Evolutionary conservation across 148 eudicot genomes (phyloP).

Genomic region (Fagopyrum esculentum): DNA sequence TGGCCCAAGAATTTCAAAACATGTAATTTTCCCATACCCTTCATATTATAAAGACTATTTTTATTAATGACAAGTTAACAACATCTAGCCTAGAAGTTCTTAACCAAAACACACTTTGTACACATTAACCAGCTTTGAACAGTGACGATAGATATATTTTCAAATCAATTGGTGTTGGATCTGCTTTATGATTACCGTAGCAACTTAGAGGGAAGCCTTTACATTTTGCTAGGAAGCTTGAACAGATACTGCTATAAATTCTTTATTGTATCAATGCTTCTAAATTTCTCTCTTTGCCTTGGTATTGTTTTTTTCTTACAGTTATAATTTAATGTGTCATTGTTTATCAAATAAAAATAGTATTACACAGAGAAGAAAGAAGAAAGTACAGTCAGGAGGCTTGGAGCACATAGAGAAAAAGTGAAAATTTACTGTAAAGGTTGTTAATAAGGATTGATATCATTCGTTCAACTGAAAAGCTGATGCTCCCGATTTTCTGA

Average conservation of each 20-base stretch:
- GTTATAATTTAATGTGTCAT: neutral
- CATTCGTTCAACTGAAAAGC: conserved; percentile 88
- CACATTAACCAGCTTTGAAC: no score
- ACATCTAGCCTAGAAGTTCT: no score
- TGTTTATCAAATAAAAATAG: neutral
- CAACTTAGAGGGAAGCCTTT: neutral
- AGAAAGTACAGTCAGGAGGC: neutral
- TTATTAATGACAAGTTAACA: no score
- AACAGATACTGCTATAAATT: neutral
- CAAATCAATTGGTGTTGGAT: no score
- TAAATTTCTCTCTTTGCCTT: neutral
- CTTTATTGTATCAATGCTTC: neutral
- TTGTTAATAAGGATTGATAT: conserved; percentile 79
- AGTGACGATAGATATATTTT: no score
- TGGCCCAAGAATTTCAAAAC: neutral
- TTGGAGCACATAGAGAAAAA: conserved; percentile 13
- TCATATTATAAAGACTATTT: no score
- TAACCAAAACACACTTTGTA: no score
- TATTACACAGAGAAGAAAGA: neutral
- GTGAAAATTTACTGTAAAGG: conserved; percentile 81
- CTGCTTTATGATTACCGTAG: neutral
- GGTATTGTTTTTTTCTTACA: neutral
- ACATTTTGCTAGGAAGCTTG: neutral
- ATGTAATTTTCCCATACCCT: no score
- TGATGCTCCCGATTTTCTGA: conserved; percentile 87